Conservation (phyloP, 306 rosid species). For the Corylus avellana region DNA sequence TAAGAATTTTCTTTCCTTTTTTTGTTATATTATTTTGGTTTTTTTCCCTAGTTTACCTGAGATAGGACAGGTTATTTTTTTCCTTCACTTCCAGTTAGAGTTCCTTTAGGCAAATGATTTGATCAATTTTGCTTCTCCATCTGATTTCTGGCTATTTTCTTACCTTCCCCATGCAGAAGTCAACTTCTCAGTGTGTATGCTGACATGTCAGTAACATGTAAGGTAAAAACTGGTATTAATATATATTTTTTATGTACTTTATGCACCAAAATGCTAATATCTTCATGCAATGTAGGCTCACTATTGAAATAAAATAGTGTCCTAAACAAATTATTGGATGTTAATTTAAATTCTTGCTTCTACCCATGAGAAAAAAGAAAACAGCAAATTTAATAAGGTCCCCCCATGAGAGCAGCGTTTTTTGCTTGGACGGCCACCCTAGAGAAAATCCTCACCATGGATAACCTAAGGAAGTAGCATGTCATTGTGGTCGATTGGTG, state of each 20-base stretch:
- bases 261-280: slow-evolving; percentile 3
- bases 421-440: no score
- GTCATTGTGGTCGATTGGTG: no score
- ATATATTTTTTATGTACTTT: slow-evolving; percentile 11
- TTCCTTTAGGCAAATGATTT: slow-evolving; percentile 23
- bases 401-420: no score
- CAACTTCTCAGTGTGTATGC: slow-evolving; percentile 95
- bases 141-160: slow-evolving; percentile 24
- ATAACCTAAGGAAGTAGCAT: no score
- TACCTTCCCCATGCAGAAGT: slow-evolving; percentile 65
- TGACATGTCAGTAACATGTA: slow-evolving; percentile 92
- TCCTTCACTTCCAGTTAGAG: neutral
- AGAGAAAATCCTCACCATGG: no score
- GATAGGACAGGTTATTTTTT: neutral
- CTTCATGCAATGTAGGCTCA: neutral
- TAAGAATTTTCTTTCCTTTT: neutral
- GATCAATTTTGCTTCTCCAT: neutral
- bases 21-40: neutral
- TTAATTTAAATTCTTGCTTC: neutral
- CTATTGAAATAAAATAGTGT: neutral
- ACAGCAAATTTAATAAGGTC: no score
- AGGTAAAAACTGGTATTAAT: slow-evolving; percentile 51
- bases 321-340: neutral
- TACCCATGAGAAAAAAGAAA: neutral
- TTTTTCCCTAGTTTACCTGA: neutral